Conservation (phyloP, 1,139 yeast genomes). For the Suhomyces ambrosiae region DNA sequence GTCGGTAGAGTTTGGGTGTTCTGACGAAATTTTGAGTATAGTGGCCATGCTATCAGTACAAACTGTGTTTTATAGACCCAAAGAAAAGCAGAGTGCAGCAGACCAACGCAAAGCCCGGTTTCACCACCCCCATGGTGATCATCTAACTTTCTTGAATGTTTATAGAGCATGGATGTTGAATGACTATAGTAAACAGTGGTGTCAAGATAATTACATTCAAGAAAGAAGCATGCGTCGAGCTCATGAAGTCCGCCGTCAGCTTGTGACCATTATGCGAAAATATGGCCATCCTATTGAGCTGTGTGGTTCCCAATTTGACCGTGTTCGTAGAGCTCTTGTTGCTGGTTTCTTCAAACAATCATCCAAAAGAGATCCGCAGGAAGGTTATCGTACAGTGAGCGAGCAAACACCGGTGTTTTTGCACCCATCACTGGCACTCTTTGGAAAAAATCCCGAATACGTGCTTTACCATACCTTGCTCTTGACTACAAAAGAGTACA, state of each 20-base stretch:
- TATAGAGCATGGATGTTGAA: constrained; percentile 75
- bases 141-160: constrained; percentile 79
- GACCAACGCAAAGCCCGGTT: constrained; percentile 77
- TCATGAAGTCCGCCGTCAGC: constrained; percentile 74
- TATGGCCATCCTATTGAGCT: constrained; percentile 53
- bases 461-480: constrained; percentile 83
- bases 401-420: constrained; percentile 79
- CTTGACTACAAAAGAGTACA: constrained; percentile 83
- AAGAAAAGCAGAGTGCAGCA: constrained; percentile 71
- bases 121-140: constrained; percentile 83
- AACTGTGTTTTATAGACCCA: constrained; percentile 81
- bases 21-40: constrained; percentile 81
- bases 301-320: constrained; percentile 65
- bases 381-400: constrained; percentile 72
- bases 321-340: constrained; percentile 72
- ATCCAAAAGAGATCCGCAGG: constrained; percentile 72
- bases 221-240: constrained; percentile 79
- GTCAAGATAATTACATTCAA: constrained; percentile 78
- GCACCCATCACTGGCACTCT: constrained; percentile 87
- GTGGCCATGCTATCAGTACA: constrained; percentile 93
- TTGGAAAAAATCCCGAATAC: constrained; percentile 72
- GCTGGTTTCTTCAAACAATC: constrained; percentile 87
- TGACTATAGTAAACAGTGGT: constrained; percentile 71
- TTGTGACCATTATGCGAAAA: constrained; percentile 61
- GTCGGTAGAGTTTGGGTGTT: constrained; percentile 73